A percentile compares a stretch with the other conserved stretches of the same genome.
Conservation (phyloP, 345 rosid genomes). For the Bretschneidera sinensis region DNA sequence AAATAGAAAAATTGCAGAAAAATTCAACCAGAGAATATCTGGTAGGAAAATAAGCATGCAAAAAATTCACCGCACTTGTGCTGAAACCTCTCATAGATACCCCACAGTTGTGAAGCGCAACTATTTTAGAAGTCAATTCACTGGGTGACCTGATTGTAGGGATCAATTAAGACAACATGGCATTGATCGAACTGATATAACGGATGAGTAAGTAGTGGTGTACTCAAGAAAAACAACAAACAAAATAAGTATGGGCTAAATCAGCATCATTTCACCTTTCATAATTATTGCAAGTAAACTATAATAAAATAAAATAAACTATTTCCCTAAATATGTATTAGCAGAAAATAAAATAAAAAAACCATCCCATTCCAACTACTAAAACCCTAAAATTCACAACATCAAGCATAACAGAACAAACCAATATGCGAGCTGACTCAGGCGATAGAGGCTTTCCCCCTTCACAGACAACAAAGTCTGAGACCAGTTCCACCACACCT, state of each 20-base stretch:
- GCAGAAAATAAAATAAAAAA: neutral
- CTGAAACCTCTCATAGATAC: too few species aligned
- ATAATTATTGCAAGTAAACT: neutral
- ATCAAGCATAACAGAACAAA: conserved; percentile 12
- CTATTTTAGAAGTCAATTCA: neutral
- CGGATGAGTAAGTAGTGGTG: too few species aligned
- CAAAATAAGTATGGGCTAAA: too few species aligned
- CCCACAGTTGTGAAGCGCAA: neutral
- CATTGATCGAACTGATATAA: too few species aligned
- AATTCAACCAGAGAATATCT: too few species aligned
- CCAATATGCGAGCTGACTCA: conserved; percentile 88
- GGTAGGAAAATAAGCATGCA: too few species aligned
- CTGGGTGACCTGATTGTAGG: neutral
- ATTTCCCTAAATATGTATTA: neutral
- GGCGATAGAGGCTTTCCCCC: conserved; percentile 92
- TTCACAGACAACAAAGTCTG: conserved; percentile 87
- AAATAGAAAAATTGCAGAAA: too few species aligned
- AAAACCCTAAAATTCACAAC: neutral
- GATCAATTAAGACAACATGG: neutral
- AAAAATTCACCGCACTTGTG: too few species aligned
- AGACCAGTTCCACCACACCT: conserved; percentile 88
- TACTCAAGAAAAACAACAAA: too few species aligned
- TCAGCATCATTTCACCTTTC: neutral
- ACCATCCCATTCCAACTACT: neutral
- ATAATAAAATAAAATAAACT: neutral